Evolutionary conservation across 108 stramenopile genomes (phyloP).

Genomic region (Mayamaea pseudoterrestris): DNA sequence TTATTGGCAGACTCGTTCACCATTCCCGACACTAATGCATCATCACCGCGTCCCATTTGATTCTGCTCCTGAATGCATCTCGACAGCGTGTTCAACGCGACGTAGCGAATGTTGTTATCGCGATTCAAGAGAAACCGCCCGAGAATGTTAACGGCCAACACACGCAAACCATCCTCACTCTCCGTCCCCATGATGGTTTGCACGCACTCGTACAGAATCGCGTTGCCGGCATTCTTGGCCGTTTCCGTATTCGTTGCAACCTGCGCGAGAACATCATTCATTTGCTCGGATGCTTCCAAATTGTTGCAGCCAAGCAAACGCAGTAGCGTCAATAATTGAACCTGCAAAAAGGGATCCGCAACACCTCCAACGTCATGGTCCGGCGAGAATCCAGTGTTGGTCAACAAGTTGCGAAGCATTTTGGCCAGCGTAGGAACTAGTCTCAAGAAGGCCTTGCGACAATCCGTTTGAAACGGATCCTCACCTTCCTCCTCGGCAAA

Average conservation of each 20-base stretch:
- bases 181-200: conserved; percentile 95
- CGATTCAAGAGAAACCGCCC: conserved; percentile 96
- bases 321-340: conserved; percentile 83
- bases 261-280: conserved; percentile 98
- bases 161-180: conserved; percentile 88
- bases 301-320: conserved; percentile 77
- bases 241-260: conserved; percentile 99
- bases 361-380: conserved; percentile 95
- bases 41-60: conserved; percentile 6
- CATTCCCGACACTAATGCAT: conserved; percentile 5
- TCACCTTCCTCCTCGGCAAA: conserved; percentile 46
- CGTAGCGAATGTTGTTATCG: conserved; percentile 99
- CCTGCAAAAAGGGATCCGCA: conserved; percentile 94
- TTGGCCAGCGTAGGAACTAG: conserved; percentile 89
- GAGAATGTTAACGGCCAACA: conserved; percentile 97
- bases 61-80: conserved; percentile 52
- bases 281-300: conserved; percentile 78
- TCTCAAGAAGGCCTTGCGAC: conserved; percentile 54
- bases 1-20: conserved; percentile 39
- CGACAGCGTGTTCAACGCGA: conserved; percentile 91
- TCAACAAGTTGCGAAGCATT: conserved; percentile 82
- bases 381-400: conserved; percentile 64
- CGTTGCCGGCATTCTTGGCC: conserved; percentile 96
- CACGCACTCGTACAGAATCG: conserved; percentile 98
- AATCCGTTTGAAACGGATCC: conserved; percentile 27